Evolutionary conservation across 371 early-diverging fungal species (phyloP), one percentile per base, ranked within the genome.

Genomic region (Cladochytrium tenue): DNA sequence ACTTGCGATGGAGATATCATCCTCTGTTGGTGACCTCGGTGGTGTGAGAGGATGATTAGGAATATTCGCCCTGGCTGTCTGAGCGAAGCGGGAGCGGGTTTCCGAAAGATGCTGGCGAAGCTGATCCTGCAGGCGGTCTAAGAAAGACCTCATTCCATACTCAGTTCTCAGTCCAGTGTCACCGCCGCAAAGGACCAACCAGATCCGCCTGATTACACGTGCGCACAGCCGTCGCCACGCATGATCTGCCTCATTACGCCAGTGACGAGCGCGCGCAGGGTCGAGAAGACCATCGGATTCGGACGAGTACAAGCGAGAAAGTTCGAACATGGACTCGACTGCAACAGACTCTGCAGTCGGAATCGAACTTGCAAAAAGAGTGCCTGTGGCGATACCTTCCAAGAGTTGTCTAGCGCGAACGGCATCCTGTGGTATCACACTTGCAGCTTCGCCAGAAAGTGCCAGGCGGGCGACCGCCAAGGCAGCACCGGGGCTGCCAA

Each of bases 41-140:
- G 43, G 43, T 43, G 43, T 13, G 7, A 20, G 13, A 13, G 43
- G 13, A 13, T 7, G 20, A 7, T 7, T 20, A 10, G 53, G 53
- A 13, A 53, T 20, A 26, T 7, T 53, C 7, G 53, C 7, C 7
- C 27, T 7, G 53, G 26, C 26, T 7, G 15, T 7, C 13, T 7
- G 7, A 7, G 27, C 53, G 20, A 53, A 15, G 5, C 27, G 53
- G 13, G 53, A 36, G 10, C 60, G 34, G 36, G 27, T 43, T 4
- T 7, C 13, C 13, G 28, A 7, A 5, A 59, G 3, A 15, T 59
- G 60, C 34, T 4, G 17, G 7, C 43, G 60, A 20, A 59, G 60
- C 27, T 59, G 60, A 23, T 43, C 60, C 17, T 23, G 28, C 36
- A 59, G 31, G 23, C 60, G 60, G 27, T 59, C 60, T 3, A 59